Base-by-base conservation (phyloP, 1,139 yeast genomes). In the Arxiozyma slooffiae region DNA sequence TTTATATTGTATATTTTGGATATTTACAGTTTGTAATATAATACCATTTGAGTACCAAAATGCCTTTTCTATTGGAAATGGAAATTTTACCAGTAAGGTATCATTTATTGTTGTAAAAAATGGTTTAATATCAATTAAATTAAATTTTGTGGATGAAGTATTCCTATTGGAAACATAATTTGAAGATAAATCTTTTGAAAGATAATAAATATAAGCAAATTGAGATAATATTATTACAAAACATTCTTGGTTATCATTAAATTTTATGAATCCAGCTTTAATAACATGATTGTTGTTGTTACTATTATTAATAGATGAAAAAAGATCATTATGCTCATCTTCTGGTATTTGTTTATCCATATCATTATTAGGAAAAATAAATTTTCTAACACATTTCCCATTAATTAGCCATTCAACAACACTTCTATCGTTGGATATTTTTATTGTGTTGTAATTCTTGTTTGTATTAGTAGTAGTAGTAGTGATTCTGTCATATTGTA, bases 41-140 rank as follows among this genome's bases (percentile, higher is more conserved):
- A 66, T 48, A n/a, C 68, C 69, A 40, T 63, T 55, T 3, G 58
- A 52, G 50, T 62, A 64, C 61, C 63, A 60, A 48, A 61, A 63
- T 7, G 65, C 66, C 36, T 61, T 58, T 2, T 51, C 49, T 3
- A 63, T 55, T 11, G 59, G 55, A 46, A 64, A 66, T 14, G 69
- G 69, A 41, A 64, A 61, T 26, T 20, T 42, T 17, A 42, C 16
- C 11, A 34, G 23, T 34, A 42, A 16, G 4, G 24, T 34, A 11
- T 42, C 45, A 42, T 42, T 42, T 34, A 42, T 30, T 6, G 39
- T 42, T 18, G 22, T 30, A 4, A 11, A 30, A 30, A n/a, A 30
- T 30, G 39, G 24, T 26, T 18, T 41, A 21, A 22, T 5, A 14
- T 39, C 24, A 5, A 21, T 20, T 39, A 17, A 40, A 40, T 23